phyloP scores from a whole-genome alignment of 1,284 basidiomycete genomes.

The Cystobasidium sp. region DNA sequence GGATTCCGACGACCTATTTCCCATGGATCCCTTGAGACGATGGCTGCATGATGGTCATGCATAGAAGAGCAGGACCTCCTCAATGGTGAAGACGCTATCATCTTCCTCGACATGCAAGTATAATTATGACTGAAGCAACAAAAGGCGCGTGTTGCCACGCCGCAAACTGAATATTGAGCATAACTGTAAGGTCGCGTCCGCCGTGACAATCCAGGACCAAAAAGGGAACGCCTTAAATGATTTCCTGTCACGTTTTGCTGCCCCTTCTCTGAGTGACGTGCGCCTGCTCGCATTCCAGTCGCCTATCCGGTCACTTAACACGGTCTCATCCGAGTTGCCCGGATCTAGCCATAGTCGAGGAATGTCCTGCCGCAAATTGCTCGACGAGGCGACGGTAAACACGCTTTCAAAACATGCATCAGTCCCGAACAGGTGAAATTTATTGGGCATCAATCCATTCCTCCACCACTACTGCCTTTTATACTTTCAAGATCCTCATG shows the following conservation, averaged over 20 bases:
- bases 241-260: background rate
- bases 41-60: too few relatives aligned
- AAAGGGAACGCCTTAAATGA: background rate
- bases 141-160: constrained; percentile 1
- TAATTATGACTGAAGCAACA: too few relatives aligned
- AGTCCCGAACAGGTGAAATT: background rate
- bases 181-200: background rate
- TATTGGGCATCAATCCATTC: background rate
- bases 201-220: constrained; percentile 10
- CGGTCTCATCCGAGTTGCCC: background rate
- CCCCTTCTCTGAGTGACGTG: background rate
- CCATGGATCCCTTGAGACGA: too few relatives aligned
- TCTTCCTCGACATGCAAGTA: too few relatives aligned
- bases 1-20: too few relatives aligned
- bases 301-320: background rate
- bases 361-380: background rate
- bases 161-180: background rate
- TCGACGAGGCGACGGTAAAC: background rate
- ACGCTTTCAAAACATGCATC: background rate
- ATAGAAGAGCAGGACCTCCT: too few relatives aligned
- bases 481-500: background rate
- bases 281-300: background rate
- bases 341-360: background rate
- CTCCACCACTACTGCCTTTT: background rate
- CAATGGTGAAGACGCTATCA: too few relatives aligned